Conservation (phyloP, 2,329 filamentous ascomycete genomes). For the Cryoendolithus antarcticus region DNA sequence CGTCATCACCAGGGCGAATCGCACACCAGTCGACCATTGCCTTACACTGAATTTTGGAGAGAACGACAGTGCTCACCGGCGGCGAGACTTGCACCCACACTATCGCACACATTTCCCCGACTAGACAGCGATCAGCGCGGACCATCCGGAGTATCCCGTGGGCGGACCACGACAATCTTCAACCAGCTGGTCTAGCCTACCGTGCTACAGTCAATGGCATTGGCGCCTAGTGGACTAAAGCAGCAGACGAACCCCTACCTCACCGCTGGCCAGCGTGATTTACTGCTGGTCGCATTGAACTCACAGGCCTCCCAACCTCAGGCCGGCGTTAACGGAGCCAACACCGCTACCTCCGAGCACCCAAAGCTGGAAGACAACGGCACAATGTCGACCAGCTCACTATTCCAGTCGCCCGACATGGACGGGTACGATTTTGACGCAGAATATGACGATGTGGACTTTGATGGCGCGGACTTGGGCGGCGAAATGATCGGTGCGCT, state of each 20-base stretch:
- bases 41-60: no score
- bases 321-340: slow-evolving; percentile 3
- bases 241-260: slow-evolving; percentile 29
- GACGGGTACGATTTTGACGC: slow-evolving; percentile 69
- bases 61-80: no score
- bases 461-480: slow-evolving; percentile 49
- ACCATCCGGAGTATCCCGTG: no score
- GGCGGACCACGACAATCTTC: no score
- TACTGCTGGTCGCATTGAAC: slow-evolving; percentile 35
- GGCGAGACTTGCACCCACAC: no score
- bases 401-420: slow-evolving; percentile 46
- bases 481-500: slow-evolving; percentile 63
- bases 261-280: slow-evolving; percentile 34
- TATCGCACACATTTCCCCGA: no score
- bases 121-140: no score
- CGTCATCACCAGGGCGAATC: no score
- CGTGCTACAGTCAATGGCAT: slow-evolving; percentile 4
- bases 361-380: neutral
- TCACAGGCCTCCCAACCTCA: slow-evolving; percentile 22
- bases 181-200: no score
- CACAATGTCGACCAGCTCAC: slow-evolving; percentile 12
- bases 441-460: slow-evolving; percentile 42
- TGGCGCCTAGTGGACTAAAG: slow-evolving; percentile 4
- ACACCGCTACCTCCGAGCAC: slow-evolving; percentile 5
- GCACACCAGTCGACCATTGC: no score